Evolutionary conservation across 148 eudicot genomes (phyloP), one percentile per base, ranked within the genome.

Genomic region (Silene uniflora): DNA sequence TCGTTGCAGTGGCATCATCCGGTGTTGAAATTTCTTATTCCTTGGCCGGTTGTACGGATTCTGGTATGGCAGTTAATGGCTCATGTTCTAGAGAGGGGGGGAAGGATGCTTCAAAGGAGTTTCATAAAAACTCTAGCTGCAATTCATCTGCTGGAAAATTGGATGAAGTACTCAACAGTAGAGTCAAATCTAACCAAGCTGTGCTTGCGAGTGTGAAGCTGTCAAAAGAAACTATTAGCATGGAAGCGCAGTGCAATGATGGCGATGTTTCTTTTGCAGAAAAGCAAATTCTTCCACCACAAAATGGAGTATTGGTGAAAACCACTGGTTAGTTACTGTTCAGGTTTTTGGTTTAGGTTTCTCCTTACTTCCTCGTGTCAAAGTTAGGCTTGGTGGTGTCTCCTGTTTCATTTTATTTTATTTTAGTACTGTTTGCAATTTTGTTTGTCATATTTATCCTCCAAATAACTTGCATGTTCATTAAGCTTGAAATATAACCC

Each of bases 311-410:
- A 56, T 78, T 82, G 52, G 82, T 85, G 77, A 92, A 89, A 74
- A 86, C 84, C 72, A 73, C 78, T 27, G 91, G 95, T 91, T 62
- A 84, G 86, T 79, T 60, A 32, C 65, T 69, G 44, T 75, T 6
- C 73, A 55, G 24, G 29, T 39, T 67, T 25, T 67, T 67, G 46
- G 66, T 46, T 35, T 13, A 12, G 17, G 18, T 10, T 29, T 73
- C 55, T 69, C 16, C 14, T 75, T 24, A 46, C 6, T 46, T 35
- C 21, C 65, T 42, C 7, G 24, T n/a, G 44, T 27, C 25, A 13
- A 10, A 64, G 23, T 8, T 62, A 22, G 65, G 76, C 44, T 76
- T 60, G 39, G 68, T 5, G 42, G n/a, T 39, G 7, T 64, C 42
- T 35, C 11, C 55, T 65, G 23, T 19, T 24, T 25, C 27, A 17